These are phyloP conservation scores for Dissophora globulifera DNA, from an alignment of 192 early-diverging fungal genomes.

Conservation along the genomic window DNA sequence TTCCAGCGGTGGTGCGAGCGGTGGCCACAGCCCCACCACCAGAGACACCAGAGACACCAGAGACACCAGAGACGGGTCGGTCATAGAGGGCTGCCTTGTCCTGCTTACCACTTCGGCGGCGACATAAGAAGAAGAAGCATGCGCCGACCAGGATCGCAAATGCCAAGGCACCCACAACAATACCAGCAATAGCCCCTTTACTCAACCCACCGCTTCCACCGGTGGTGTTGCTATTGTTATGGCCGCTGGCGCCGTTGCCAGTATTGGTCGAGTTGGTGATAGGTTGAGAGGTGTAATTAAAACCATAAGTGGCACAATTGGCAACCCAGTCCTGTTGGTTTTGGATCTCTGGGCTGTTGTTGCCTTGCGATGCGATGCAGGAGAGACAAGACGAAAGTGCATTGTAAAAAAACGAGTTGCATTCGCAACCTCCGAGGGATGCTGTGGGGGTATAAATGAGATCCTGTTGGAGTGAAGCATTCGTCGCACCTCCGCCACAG, in stretches of 20 bases:
- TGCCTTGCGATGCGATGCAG: conserved; percentile 33
- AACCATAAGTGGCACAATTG: conserved; percentile 30
- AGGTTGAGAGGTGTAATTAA: conserved; percentile 24
- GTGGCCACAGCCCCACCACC: not conserved
- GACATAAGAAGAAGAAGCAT: conserved; percentile 4
- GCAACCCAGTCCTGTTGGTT: conserved; percentile 36
- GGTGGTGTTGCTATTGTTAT: not conserved
- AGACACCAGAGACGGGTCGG: not conserved
- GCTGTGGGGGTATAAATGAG: conserved; percentile 40
- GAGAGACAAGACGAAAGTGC: conserved; percentile 27
- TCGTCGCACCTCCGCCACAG: conserved; percentile 44
- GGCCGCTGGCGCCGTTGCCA: not conserved
- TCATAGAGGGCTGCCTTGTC: conserved; percentile 5
- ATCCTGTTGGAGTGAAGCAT: conserved; percentile 35
- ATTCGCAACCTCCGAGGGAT: conserved; percentile 39
- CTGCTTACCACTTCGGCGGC: conserved; percentile 18
- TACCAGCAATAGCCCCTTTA: conserved; percentile 41
- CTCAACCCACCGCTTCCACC: conserved; percentile 23
- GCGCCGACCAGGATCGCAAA: conserved; percentile 17
- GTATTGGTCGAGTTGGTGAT: conserved; percentile 14
- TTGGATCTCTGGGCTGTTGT: conserved; percentile 33
- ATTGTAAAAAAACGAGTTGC: conserved; percentile 32
- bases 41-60: conserved; percentile 2
- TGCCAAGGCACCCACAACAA: conserved; percentile 31
- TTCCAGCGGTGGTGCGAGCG: no score